Base-by-base conservation (phyloP, 176 grass and related monocot genomes). In the Saccharum spontaneum region DNA sequence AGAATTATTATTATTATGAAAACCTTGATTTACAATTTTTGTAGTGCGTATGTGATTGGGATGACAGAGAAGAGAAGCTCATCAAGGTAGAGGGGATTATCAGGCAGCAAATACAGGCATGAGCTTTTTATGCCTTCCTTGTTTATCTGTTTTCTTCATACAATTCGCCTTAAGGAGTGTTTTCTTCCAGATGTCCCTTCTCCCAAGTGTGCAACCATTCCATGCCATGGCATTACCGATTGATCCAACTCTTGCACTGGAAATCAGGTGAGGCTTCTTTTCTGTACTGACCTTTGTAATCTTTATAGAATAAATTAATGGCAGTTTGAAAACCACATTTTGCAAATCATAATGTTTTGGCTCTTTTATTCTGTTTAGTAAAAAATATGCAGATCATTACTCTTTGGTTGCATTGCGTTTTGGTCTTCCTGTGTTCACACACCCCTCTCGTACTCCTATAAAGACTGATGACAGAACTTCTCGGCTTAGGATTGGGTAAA, bases 261-360 rank as follows among this genome's bases (percentile, higher is more conserved):
- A 71, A 38, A 71, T 71, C 37, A 71, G 68, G 68, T 71, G 37
- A 23, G 73, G 3, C 33, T 69, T 41, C 6, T 41, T 49, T 31
- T 77, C 37, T 73, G 45, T 78, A 26, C n/a, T 24, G 8, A 40
- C 36, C 66, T 63, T 23, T n/a, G 46, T 22, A 64, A 60, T 84
- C n/a, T 34, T 76, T 74, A 69, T 83, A 79, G 61, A 16, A 76
- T 64, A 20, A 30, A 60, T 82, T n/a, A 45, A 69, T 67, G 26
- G 49, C 6, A 57, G 37, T 36, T 54, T 31, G 9, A 65, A 28
- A 68, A 18, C 15, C 10, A 33, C 24, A 54, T 52, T 31, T 66
- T 67, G 8, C 22, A 28, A 44, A 69, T 8, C 9, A 1, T 34
- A 55, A 71, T 11, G 17, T 69, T 37, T 22, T 69, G 67, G 22